A percentile compares a stretch with the other conserved stretches of the same genome.
Conservation (phyloP, 345 rosid genomes). For the Euclidium syriacum region DNA sequence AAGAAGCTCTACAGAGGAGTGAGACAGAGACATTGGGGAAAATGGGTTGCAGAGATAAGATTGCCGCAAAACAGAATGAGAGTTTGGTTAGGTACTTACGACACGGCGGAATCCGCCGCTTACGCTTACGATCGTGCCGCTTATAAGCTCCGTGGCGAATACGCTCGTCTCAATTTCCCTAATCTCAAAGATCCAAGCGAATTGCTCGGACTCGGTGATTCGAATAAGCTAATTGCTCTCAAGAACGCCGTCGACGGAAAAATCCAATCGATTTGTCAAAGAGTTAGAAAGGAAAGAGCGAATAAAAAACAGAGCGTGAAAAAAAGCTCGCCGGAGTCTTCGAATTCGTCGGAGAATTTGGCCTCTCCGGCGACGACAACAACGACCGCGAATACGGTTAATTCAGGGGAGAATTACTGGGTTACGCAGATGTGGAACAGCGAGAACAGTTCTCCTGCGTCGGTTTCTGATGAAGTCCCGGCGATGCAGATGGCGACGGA, state of each 20-base stretch:
- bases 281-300: constrained; percentile 55
- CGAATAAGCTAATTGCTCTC: constrained; percentile 49
- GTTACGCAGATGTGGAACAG: constrained; percentile 44
- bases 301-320: constrained; percentile 50
- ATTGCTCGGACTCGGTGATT: constrained; percentile 58
- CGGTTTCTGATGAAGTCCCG: constrained; percentile 33
- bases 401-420: constrained; percentile 38
- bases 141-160: constrained; percentile 91
- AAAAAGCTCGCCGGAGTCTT: constrained; percentile 27
- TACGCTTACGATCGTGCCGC: constrained; percentile 98
- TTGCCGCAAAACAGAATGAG: constrained; percentile 94
- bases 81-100: constrained; percentile 94
- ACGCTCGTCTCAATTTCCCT: constrained; percentile 84
- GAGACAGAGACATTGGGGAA: constrained; percentile 98
- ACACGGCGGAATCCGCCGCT: constrained; percentile 88
- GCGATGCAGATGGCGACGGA: constrained; percentile 23
- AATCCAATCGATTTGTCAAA: constrained; percentile 86
- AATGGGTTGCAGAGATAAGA: constrained; percentile 98
- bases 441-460: constrained; percentile 40
- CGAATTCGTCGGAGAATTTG: constrained; percentile 30
- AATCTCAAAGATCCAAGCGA: constrained; percentile 59
- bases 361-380: constrained; percentile 26
- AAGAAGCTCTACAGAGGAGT: constrained; percentile 96
- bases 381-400: background rate
- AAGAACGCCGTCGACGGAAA: constrained; percentile 74